Percentiles rank a stretch among this genome's conserved stretches.
phyloP scores from a whole-genome alignment of 2,329 filamentous ascomycete genomes.

The Penicillium frequentans region DNA sequence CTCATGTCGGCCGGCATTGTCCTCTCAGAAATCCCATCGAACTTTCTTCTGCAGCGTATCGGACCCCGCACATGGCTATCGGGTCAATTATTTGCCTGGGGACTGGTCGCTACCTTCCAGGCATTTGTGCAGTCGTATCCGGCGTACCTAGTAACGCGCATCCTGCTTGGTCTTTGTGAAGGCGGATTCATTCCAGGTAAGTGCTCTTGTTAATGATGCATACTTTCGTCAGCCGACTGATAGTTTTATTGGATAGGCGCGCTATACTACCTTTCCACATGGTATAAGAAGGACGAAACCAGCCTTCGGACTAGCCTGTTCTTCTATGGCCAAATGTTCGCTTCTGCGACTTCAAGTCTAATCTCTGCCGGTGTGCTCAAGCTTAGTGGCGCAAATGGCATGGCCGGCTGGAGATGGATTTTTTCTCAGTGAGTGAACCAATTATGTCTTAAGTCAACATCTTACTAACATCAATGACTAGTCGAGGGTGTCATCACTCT shows the following conservation, averaged over 20 bases:
- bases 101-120: constrained; percentile 56
- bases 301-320: constrained; percentile 56
- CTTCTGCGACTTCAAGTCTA: constrained; percentile 43
- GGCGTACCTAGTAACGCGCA: constrained; percentile 51
- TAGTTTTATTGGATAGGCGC: constrained; percentile 20
- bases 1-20: constrained; percentile 54
- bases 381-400: constrained; percentile 49
- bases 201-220: not conserved
- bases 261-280: constrained; percentile 51
- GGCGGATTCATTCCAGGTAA: constrained; percentile 58
- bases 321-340: constrained; percentile 58
- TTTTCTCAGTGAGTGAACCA: constrained; percentile 43
- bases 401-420: constrained; percentile 60
- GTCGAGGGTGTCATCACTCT: constrained; percentile 58
- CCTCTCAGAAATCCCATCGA: constrained; percentile 52
- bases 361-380: constrained; percentile 47
- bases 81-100: constrained; percentile 55
- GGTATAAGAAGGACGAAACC: constrained; percentile 56
- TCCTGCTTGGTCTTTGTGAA: constrained; percentile 56
- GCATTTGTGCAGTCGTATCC: constrained; percentile 51
- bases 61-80: constrained; percentile 57
- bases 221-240: not conserved
- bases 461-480: constrained; percentile 1
- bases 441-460: not conserved
- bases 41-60: constrained; percentile 54